Evolutionary conservation across 2,329 filamentous ascomycete genomes (phyloP).

Genomic region (Ilyonectria mors-panacis): DNA sequence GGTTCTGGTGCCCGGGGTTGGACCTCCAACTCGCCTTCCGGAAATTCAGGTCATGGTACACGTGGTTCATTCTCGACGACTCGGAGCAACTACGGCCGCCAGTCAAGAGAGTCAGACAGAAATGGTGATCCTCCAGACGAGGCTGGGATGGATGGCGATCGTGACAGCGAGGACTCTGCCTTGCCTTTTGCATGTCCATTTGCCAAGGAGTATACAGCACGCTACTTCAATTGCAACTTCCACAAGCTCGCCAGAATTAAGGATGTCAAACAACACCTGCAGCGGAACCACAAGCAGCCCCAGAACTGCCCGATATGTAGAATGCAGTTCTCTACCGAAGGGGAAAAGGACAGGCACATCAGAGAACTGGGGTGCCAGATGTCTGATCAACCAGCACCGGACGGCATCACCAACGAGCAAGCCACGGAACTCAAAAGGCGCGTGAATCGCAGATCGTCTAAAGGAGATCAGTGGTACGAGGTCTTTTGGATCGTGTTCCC

Average conservation of each 20-base stretch:
- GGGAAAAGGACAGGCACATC: not conserved
- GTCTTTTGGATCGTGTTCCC: constrained; percentile 6
- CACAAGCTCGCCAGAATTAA: not conserved
- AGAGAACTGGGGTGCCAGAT: not conserved
- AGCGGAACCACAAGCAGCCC: constrained; percentile 3
- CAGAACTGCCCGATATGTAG: not conserved
- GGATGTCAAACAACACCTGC: constrained; percentile 11
- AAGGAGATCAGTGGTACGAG: constrained; percentile 1
- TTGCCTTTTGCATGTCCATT: constrained; percentile 6
- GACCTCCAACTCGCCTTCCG: not conserved
- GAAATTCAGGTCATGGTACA: not conserved
- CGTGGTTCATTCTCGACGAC: not conserved
- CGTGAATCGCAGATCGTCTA: not conserved
- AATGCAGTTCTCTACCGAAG: not conserved
- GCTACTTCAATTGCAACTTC: constrained; percentile 12
- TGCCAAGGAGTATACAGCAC: constrained; percentile 8
- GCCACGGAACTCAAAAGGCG: not conserved
- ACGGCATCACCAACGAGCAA: constrained; percentile 7
- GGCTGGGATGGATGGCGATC: not conserved
- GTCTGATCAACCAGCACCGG: not conserved
- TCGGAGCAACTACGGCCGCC: not conserved
- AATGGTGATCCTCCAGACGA: not conserved
- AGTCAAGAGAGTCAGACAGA: not conserved
- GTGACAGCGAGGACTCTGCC: not conserved
- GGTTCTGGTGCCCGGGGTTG: not conserved